Evolutionary conservation across 129 eudicot genomes (phyloP).

Genomic region (Saussurea involucrata): DNA sequence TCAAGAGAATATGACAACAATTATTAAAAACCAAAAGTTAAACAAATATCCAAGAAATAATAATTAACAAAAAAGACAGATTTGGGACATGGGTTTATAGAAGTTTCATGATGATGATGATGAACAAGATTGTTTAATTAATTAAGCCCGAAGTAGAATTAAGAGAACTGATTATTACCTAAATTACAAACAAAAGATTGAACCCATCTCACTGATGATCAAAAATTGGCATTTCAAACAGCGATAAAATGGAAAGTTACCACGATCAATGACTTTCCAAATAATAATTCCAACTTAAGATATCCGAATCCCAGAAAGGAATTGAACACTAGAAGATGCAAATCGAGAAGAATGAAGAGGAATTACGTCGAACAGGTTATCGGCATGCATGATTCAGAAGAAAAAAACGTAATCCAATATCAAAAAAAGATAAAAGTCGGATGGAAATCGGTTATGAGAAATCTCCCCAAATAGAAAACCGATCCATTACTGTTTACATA

Average conservation of each 20-base stretch:
- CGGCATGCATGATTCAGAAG: constrained; percentile 6
- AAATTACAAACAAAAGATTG: constrained; percentile 10
- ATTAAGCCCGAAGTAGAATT: not conserved
- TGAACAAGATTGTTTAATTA: not conserved
- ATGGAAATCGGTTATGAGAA: not conserved
- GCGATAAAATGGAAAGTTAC: not conserved
- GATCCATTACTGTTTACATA: not conserved
- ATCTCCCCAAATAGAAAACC: not conserved
- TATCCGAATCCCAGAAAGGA: not conserved
- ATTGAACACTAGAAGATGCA: not conserved
- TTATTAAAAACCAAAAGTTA: constrained; percentile 11
- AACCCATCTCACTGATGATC: constrained; percentile 4
- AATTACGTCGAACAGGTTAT: not conserved
- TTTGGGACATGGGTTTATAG: not conserved
- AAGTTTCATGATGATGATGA: not conserved
- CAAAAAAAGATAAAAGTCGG: not conserved
- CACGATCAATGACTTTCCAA: not conserved
- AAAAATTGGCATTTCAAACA: not conserved
- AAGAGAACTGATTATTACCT: not conserved
- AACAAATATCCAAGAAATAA: not conserved
- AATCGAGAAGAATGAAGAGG: not conserved
- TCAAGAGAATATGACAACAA: constrained; percentile 13
- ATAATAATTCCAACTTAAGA: not conserved
- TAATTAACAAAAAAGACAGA: not conserved
- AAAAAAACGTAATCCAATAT: not conserved